Evolutionary conservation across 1,284 basidiomycete genomes (phyloP).

Genomic region (Porogramme epimiltina): DNA sequence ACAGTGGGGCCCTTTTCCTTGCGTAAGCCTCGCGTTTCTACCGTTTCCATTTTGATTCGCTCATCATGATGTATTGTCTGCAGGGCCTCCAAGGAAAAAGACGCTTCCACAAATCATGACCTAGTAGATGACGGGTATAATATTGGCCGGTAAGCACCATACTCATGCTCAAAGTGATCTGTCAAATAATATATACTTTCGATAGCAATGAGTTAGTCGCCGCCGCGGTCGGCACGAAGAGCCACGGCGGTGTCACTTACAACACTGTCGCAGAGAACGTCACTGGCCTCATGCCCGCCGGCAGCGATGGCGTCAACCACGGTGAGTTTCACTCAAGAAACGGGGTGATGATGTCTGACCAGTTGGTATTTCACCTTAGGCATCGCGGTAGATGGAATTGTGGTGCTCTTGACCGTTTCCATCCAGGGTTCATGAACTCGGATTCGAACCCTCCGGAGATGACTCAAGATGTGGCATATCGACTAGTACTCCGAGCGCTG

Average conservation of each 20-base stretch:
- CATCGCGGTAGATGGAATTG: constrained; percentile 50
- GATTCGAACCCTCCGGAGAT: too few species aligned
- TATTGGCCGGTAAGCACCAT: too few species aligned
- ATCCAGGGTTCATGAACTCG: too few species aligned
- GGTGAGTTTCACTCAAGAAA: constrained; percentile 17
- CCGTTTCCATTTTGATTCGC: not conserved
- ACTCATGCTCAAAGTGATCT: too few species aligned
- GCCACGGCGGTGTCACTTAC: constrained; percentile 50
- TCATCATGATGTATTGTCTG: not conserved
- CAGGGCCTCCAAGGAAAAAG: constrained; percentile 65
- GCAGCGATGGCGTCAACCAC: constrained; percentile 51
- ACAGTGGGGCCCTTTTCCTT: constrained; percentile 68
- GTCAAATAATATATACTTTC: too few species aligned
- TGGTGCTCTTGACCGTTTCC: constrained; percentile 46
- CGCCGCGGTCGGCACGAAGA: constrained; percentile 44
- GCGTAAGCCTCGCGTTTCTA: constrained; percentile 45
- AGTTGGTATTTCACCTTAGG: constrained; percentile 26
- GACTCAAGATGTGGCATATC: too few species aligned
- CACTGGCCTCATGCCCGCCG: constrained; percentile 52
- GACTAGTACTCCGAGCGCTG: too few species aligned
- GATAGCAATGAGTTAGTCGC: constrained; percentile 46
- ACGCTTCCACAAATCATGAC: constrained; percentile 45
- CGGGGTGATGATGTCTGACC: not conserved
- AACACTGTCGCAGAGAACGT: constrained; percentile 47
- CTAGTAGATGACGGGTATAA: constrained; percentile 59